These are phyloP conservation scores for Phytophthora aleatoria DNA, from an alignment of 352 stramenopile species.

Conservation along the genomic window DNA sequence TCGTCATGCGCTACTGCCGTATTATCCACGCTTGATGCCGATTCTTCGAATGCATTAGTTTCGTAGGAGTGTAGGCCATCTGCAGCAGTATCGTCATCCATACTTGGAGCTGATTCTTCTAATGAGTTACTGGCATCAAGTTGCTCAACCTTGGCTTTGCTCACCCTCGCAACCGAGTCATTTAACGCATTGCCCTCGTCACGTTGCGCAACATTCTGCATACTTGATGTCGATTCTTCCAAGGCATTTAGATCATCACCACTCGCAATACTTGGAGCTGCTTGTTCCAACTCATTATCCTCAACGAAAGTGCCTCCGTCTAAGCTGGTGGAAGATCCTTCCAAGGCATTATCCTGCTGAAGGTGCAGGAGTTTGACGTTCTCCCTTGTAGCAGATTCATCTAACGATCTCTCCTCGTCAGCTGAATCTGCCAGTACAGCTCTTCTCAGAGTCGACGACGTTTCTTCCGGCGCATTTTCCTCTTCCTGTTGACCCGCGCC, in stretches of 20 bases:
- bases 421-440: neutral
- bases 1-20: neutral
- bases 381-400: neutral
- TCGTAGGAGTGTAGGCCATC: neutral
- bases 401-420: neutral
- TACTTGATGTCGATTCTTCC: constrained; percentile 3
- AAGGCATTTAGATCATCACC: constrained; percentile 1
- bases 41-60: neutral
- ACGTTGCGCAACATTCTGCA: neutral
- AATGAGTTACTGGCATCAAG: neutral
- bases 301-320: neutral
- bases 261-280: neutral
- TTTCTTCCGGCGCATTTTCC: neutral
- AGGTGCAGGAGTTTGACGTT: neutral
- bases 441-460: neutral
- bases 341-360: neutral
- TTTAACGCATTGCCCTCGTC: neutral
- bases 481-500: neutral
- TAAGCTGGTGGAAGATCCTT: neutral
- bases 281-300: constrained; percentile 1
- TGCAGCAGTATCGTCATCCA: neutral
- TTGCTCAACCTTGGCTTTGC: neutral
- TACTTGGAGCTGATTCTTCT: neutral
- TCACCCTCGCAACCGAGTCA: neutral
- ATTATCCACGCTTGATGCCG: neutral